Evolutionary conservation across 140 eudicot species (phyloP).

Genomic region (Flaveria floridana): DNA sequence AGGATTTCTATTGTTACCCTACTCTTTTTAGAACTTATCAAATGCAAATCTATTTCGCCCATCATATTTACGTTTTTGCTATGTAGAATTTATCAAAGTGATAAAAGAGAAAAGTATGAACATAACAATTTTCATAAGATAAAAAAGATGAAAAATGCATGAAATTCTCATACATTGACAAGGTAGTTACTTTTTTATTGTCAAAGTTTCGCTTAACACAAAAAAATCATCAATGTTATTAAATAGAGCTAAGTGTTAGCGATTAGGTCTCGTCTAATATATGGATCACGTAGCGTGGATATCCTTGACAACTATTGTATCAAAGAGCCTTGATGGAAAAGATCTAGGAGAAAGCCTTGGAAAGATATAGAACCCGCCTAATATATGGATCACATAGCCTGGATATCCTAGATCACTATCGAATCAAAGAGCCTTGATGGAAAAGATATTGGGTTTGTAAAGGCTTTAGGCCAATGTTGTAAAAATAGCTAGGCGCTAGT

Average conservation of each 20-base stretch:
- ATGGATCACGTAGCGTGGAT: not conserved
- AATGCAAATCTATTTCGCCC: constrained; percentile 9
- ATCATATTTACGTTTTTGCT: constrained; percentile 7
- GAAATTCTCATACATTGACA: not conserved
- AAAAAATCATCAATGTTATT: not conserved
- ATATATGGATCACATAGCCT: not conserved
- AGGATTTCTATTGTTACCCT: not conserved
- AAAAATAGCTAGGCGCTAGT: too few relatives aligned
- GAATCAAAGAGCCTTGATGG: not conserved
- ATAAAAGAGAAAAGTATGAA: not conserved
- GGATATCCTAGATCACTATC: not conserved
- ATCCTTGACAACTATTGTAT: not conserved
- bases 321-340: not conserved
- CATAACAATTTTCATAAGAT: not conserved
- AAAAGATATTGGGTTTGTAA: not conserved
- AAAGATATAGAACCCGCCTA: too few relatives aligned
- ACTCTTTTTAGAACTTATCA: not conserved
- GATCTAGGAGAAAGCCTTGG: not conserved
- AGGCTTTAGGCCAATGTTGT: too few relatives aligned
- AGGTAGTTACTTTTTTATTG: constrained; percentile 11
- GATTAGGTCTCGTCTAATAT: not conserved
- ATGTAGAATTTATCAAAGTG: constrained; percentile 4
- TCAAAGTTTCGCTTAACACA: not conserved
- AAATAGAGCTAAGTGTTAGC: not conserved
- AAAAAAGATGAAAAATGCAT: not conserved